A percentile compares a stretch with the other conserved stretches of the same genome.
Evolutionary conservation across 257 asterid species (phyloP).

Genomic region (Mentha longifolia): DNA sequence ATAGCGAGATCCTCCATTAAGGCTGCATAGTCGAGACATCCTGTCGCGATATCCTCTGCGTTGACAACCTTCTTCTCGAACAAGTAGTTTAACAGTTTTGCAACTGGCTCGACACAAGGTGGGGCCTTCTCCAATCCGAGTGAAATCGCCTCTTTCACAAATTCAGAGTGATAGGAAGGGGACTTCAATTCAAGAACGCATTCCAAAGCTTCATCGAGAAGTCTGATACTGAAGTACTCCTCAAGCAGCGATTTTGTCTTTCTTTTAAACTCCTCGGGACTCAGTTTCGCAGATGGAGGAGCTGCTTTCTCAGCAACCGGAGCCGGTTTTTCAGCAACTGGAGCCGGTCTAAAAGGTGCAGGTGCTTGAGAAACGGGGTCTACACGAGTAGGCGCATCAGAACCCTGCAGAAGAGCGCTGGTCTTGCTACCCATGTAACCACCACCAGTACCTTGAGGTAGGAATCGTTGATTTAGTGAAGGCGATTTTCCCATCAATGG

Average conservation of each 20-base stretch:
- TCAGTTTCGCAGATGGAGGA: slow-evolving; percentile 45
- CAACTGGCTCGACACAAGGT: slow-evolving; percentile 61
- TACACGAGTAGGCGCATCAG: slow-evolving; percentile 45
- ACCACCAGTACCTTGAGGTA: slow-evolving; percentile 75
- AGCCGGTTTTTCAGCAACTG: slow-evolving; percentile 26
- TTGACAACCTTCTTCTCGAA: slow-evolving; percentile 56
- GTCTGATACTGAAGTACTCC: slow-evolving; percentile 71
- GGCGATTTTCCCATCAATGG: slow-evolving; percentile 62
- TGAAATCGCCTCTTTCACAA: slow-evolving; percentile 76
- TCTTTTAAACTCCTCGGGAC: slow-evolving; percentile 57
- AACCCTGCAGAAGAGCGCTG: slow-evolving; percentile 85
- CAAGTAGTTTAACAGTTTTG: slow-evolving; percentile 63
- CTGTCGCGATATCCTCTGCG: slow-evolving; percentile 47
- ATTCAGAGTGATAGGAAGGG: slow-evolving; percentile 74
- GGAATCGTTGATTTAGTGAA: slow-evolving; percentile 52
- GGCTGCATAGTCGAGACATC: slow-evolving; percentile 57
- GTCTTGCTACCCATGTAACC: slow-evolving; percentile 57
- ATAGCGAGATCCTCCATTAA: slow-evolving; percentile 81
- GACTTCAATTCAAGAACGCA: slow-evolving; percentile 84
- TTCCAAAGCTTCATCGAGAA: slow-evolving; percentile 77
- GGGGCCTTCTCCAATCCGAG: slow-evolving; percentile 84
- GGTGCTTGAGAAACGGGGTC: slow-evolving; percentile 51
- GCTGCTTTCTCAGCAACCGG: slow-evolving; percentile 45
- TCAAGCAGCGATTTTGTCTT: slow-evolving; percentile 68
- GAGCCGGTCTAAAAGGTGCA: slow-evolving; percentile 40